These are phyloP conservation scores for Penicillium soppii DNA, from an alignment of 495 filamentous ascomycete species.

Conservation along the genomic window DNA sequence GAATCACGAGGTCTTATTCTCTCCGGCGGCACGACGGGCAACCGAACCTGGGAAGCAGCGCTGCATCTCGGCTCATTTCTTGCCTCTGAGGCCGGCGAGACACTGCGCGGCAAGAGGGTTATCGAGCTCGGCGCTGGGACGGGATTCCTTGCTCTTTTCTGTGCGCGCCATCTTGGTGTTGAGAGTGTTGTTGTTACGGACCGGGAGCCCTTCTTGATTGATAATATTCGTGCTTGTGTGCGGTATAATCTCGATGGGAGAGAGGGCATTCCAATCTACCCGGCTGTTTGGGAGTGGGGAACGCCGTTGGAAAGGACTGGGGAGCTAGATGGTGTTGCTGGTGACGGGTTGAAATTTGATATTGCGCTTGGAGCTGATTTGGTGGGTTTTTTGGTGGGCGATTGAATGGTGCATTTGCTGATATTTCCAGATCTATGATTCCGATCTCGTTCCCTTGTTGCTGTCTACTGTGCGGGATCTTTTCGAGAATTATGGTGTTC, in stretches of 20 bases:
- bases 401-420: not conserved
- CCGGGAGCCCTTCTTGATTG: slow-evolving; percentile 71
- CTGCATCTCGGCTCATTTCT: slow-evolving; percentile 81
- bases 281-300: slow-evolving; percentile 43
- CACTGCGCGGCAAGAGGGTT: slow-evolving; percentile 53
- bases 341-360: slow-evolving; percentile 33
- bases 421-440: slow-evolving; percentile 61
- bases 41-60: slow-evolving; percentile 92
- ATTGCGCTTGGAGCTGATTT: slow-evolving; percentile 52
- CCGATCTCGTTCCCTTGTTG: slow-evolving; percentile 54
- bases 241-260: slow-evolving; percentile 59
- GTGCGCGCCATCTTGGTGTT: slow-evolving; percentile 69
- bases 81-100: slow-evolving; percentile 37
- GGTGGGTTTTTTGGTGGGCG: slow-evolving; percentile 23
- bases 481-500: slow-evolving; percentile 47
- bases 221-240: slow-evolving; percentile 64
- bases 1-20: slow-evolving; percentile 77
- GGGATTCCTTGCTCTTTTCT: slow-evolving; percentile 80
- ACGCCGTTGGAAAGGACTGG: slow-evolving; percentile 19
- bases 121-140: slow-evolving; percentile 92
- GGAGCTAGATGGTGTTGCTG: slow-evolving; percentile 8
- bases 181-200: slow-evolving; percentile 71
- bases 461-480: slow-evolving; percentile 55
- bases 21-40: slow-evolving; percentile 74
- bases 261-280: slow-evolving; percentile 30